A percentile compares a stretch with the other conserved stretches of the same genome.
Evolutionary conservation across 1,284 basidiomycete genomes (phyloP).

Genomic region (Ceratobasidium sp.): DNA sequence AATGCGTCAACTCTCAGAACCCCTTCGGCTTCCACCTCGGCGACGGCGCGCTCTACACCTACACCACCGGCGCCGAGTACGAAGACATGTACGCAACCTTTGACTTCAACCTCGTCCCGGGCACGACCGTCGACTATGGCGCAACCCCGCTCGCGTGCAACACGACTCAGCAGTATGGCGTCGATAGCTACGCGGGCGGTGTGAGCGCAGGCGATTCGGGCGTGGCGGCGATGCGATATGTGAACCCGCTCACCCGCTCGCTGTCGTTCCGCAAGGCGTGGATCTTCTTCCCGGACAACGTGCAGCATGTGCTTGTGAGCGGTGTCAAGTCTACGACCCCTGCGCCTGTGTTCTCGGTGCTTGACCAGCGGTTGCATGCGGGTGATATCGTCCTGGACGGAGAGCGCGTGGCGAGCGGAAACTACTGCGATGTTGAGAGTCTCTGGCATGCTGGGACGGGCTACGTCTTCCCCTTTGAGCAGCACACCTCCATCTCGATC

Average conservation of each 20-base stretch:
- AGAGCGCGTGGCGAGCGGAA: slow-evolving; percentile 46
- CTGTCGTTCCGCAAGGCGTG: slow-evolving; percentile 73
- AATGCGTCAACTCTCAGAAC: slow-evolving; percentile 72
- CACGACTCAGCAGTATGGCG: slow-evolving; percentile 58
- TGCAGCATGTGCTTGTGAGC: slow-evolving; percentile 70
- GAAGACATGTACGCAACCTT: slow-evolving; percentile 72
- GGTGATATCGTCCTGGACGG: slow-evolving; percentile 62
- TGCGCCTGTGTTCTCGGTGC: slow-evolving; percentile 66
- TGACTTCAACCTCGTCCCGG: slow-evolving; percentile 79
- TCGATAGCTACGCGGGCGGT: slow-evolving; percentile 70
- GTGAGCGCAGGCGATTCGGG: slow-evolving; percentile 66
- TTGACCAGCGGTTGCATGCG: slow-evolving; percentile 67
- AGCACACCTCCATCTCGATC: slow-evolving; percentile 7
- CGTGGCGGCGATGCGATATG: slow-evolving; percentile 62
- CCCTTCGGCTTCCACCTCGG: slow-evolving; percentile 73
- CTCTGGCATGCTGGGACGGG: slow-evolving; percentile 70
- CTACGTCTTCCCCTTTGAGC: slow-evolving; percentile 57
- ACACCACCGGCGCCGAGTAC: slow-evolving; percentile 71
- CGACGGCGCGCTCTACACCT: slow-evolving; percentile 71
- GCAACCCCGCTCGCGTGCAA: slow-evolving; percentile 63
- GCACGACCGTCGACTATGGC: slow-evolving; percentile 70
- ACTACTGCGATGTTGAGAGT: slow-evolving; percentile 54
- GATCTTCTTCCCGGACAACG: slow-evolving; percentile 73
- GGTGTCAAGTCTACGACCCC: slow-evolving; percentile 60
- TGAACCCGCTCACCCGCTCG: slow-evolving; percentile 64